These are phyloP conservation scores for Termitomyces sp. DNA, from an alignment of 768 basidiomycete genomes.

Conservation along the genomic window DNA sequence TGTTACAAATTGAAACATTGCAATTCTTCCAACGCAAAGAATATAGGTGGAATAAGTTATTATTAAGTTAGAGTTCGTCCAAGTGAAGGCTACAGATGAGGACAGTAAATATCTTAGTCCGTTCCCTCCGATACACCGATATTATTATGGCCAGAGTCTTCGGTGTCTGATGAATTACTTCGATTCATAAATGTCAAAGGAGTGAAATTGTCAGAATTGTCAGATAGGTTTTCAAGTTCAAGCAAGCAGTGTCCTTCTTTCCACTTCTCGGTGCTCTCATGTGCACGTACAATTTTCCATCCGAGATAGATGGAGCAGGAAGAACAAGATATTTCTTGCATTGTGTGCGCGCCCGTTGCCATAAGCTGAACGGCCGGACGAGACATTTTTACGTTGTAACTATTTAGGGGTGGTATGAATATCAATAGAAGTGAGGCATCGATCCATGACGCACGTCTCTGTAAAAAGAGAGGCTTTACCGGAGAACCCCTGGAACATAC, in stretches of 20 bases:
- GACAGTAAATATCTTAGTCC: background rate
- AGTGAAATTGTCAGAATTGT: conserved; percentile 16
- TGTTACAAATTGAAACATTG: background rate
- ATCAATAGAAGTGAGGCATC: background rate
- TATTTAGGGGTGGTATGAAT: conserved; percentile 15
- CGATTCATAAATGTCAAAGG: conserved; percentile 16
- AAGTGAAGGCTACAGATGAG: background rate
- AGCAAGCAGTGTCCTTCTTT: conserved; percentile 56
- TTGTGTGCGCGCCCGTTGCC: conserved; percentile 59
- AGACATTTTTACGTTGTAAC: conserved; percentile 42
- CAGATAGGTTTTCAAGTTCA: conserved; percentile 47
- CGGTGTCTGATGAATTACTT: conserved; percentile 28
- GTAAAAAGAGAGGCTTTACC: conserved; percentile 58
- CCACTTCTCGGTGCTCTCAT: conserved; percentile 54
- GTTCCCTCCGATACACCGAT: background rate
- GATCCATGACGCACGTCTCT: conserved; percentile 39
- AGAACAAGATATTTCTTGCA: conserved; percentile 50
- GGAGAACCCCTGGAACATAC: conserved; percentile 49
- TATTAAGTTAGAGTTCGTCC: conserved; percentile 5
- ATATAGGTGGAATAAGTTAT: conserved; percentile 1
- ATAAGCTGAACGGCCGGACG: conserved; percentile 47
- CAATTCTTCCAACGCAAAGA: background rate
- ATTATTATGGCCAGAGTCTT: conserved; percentile 25
- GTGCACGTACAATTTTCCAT: conserved; percentile 57
- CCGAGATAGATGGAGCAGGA: conserved; percentile 51